Evolutionary conservation across 257 asterid genomes (phyloP).

Genomic region (Parsonsia alboflavescens): DNA sequence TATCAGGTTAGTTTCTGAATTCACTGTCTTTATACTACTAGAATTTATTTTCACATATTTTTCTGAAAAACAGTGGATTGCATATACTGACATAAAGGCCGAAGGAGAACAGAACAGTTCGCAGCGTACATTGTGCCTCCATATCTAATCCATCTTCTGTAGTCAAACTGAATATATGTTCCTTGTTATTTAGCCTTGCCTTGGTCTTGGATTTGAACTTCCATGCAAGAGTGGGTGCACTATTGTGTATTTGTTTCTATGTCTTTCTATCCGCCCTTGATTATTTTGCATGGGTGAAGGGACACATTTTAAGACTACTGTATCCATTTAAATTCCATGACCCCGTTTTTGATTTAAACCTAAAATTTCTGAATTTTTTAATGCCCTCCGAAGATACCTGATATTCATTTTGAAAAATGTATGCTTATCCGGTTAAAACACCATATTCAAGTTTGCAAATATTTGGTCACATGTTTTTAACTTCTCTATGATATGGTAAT

Average conservation of each 20-base stretch:
- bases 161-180: background rate
- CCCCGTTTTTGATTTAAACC: background rate
- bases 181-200: background rate
- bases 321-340: background rate
- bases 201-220: background rate
- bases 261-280: background rate
- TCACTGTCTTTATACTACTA: background rate
- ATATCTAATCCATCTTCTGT: background rate
- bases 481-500: background rate
- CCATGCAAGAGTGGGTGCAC: background rate
- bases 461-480: background rate
- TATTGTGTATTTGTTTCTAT: background rate
- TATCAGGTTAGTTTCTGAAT: conserved; percentile 48
- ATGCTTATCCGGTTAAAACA: background rate
- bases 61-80: background rate
- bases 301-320: background rate
- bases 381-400: background rate
- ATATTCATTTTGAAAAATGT: background rate
- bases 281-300: background rate
- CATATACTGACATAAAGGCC: background rate
- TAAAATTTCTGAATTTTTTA: background rate
- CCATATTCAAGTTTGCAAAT: background rate
- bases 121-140: background rate
- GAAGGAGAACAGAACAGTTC: background rate
- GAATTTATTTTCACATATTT: background rate